Evolutionary conservation across 768 basidiomycete genomes (phyloP), one percentile per base, ranked within the genome.

Genomic region (Holtermanniella nyarrowii): DNA sequence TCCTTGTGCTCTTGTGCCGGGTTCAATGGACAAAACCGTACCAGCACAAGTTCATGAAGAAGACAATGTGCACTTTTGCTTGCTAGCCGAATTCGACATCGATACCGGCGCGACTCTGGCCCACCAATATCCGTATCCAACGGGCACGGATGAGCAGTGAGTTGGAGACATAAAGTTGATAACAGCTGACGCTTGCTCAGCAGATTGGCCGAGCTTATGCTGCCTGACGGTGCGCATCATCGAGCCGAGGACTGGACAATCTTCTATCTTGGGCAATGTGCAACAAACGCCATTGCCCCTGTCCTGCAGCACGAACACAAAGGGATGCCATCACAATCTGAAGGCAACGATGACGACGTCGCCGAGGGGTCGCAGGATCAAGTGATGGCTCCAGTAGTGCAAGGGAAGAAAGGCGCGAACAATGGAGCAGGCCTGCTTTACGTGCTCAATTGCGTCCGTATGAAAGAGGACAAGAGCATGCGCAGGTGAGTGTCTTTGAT

Each of bases 41-140:
- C n/a, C n/a, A n/a, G n/a, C n/a, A n/a, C n/a, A n/a, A n/a, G n/a
- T n/a, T n/a, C n/a, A n/a, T 48, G 55, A 60, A 13, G 70, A 67
- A 31, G 70, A 70, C 41, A 66, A 71, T 37, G 74, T 72, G 42
- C 87, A 89, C 18, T 96, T 91, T 74, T 85, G 95, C 54, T 77
- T 99, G 44, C 80, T 97, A 48, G 95, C 95, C n/a, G 95, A 97
- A 71, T 99, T 99, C 75, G 88, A 99, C 76, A 96, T 99, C 58
- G 83, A 88, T 66, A 81, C 85, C 52, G 95, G 95, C 26, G 86
- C 91, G 2, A 85, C 88, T 58, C 77, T 99, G 56, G 85, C 88
- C 40, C 91, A 95, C 71, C 89, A 97, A 73, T 96, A 93, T 66
- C 95, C 95, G 10, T 86, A 86, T 64, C 87, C 89, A 12, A 77